Evolutionary conservation across 208 protist species (phyloP), one percentile per base, ranked within the genome.

Genomic region (Willaertia magna): DNA sequence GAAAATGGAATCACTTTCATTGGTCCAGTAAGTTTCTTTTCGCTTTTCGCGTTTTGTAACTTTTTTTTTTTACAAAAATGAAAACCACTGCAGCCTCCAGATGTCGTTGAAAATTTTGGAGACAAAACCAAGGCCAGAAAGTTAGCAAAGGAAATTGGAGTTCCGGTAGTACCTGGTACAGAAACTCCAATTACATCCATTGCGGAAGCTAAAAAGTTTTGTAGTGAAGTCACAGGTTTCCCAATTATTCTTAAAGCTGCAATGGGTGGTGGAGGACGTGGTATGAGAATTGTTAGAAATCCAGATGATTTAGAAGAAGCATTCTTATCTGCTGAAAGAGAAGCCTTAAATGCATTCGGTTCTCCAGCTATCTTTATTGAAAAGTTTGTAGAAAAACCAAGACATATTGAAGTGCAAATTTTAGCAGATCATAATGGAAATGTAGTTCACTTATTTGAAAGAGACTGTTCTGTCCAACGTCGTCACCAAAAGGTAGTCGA

Each of bases 201-300:
- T 67, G 7, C 22, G 4, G 55, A 67, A 67, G 55, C 55, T 9
- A 67, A 67, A 34, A 67, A 1, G 7, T 67, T 67, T 26, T 67
- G 55, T 30, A 7, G 26, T 1, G 22, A 89, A 0, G 87, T 93
- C 82, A 93, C 94, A 48, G 93, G 93, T n/a, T 98, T 94, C 89
- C 97, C 98, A 11, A 91, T 99, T 0, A 93, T 99, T 85, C 95
- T 99, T 89, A 99, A 99, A 92, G 97, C 98, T 0, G 92, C 92
- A 46, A 89, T 92, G 88, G 90, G 90, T 42, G 91, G 91, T 61
- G 91, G 92, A 44, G 88, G 89, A 55, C 90, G 92, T 88, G 95
- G 95, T 78, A 96, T 97, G 93, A 92, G 94, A 49, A 92, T 96
- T 88, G 95, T 96, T 20, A 85, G 87, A 16, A n/a, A 46, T 22